phyloP scores from a whole-genome alignment of 2,329 filamentous ascomycete genomes.

The Cordyceps cateniannulata region DNA sequence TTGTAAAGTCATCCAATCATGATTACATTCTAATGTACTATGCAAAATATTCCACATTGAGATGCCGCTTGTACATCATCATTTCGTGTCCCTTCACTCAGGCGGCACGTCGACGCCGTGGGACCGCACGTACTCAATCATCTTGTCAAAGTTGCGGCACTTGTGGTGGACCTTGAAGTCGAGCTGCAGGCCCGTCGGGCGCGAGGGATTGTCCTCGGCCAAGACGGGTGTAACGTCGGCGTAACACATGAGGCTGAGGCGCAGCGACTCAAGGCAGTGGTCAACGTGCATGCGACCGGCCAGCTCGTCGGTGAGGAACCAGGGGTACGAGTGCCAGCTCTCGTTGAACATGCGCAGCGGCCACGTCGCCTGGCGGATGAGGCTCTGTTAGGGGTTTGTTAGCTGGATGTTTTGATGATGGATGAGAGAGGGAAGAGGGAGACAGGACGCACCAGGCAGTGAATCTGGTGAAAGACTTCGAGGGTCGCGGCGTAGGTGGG shows the following conservation, averaged over 20 bases:
- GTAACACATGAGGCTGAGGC: conserved; percentile 16
- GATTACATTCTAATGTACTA: conserved; percentile 1
- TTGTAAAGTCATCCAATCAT: neutral
- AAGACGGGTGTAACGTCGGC: conserved; percentile 16
- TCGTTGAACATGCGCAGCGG: conserved; percentile 13
- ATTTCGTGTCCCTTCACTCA: neutral
- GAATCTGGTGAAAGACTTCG: conserved; percentile 17
- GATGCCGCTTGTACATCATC: neutral
- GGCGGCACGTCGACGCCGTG: conserved; percentile 9
- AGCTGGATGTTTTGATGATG: too few relatives aligned
- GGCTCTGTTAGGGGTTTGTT: conserved; percentile 7
- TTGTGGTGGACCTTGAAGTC: conserved; percentile 17
- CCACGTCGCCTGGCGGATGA: conserved; percentile 14
- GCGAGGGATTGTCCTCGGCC: neutral
- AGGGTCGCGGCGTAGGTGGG: conserved; percentile 13
- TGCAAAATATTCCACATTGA: neutral
- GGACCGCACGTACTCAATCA: conserved; percentile 9
- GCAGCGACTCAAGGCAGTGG: conserved; percentile 16
- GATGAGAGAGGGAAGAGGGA: neutral
- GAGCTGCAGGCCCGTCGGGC: neutral
- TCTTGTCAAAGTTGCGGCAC: conserved; percentile 16
- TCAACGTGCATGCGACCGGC: conserved; percentile 16
- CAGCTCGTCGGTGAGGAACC: conserved; percentile 11
- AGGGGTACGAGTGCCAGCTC: conserved; percentile 14
- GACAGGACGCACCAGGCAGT: conserved; percentile 13